A percentile compares a stretch with the other conserved stretches of the same genome.
Conservation (phyloP, 306 rosid genomes). For the Inga oerstediana region DNA sequence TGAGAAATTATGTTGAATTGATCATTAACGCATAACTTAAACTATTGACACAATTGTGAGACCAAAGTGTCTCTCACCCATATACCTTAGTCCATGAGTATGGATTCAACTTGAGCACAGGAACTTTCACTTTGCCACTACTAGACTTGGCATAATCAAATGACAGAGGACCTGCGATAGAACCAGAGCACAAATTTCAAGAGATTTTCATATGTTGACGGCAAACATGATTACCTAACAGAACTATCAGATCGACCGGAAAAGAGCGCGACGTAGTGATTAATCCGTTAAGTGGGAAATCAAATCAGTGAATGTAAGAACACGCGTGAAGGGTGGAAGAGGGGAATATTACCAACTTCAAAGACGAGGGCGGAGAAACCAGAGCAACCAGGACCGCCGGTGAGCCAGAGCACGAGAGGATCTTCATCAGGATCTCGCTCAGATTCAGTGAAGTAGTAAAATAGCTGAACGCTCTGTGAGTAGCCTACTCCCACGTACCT, state of each 20-base stretch:
- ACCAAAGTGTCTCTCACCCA: neutral
- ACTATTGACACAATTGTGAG: neutral
- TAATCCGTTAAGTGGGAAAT: neutral
- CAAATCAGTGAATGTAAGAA: neutral
- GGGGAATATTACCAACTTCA: slow-evolving; percentile 15
- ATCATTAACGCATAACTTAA: neutral
- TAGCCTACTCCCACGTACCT: slow-evolving; percentile 29
- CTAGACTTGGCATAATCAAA: slow-evolving; percentile 30
- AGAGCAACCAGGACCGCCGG: slow-evolving; percentile 36
- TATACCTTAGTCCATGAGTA: slow-evolving; percentile 48
- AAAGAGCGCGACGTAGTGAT: neutral
- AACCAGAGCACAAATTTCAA: neutral
- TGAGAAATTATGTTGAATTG: neutral
- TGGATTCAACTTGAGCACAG: slow-evolving; percentile 21
- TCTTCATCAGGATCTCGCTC: slow-evolving; percentile 26
- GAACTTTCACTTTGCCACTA: neutral
- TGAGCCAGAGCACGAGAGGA: slow-evolving; percentile 33
- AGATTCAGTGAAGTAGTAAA: slow-evolving; percentile 23
- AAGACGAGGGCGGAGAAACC: slow-evolving; percentile 13
- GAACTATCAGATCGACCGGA: neutral
- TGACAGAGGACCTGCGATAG: slow-evolving; percentile 33
- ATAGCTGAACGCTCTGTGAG: neutral
- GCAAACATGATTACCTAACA: neutral
- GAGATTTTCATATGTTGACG: neutral
- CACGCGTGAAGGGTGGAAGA: neutral